These are phyloP conservation scores for Rossbeevera mucosa DNA, from an alignment of 768 basidiomycete species.

Conservation along the genomic window DNA sequence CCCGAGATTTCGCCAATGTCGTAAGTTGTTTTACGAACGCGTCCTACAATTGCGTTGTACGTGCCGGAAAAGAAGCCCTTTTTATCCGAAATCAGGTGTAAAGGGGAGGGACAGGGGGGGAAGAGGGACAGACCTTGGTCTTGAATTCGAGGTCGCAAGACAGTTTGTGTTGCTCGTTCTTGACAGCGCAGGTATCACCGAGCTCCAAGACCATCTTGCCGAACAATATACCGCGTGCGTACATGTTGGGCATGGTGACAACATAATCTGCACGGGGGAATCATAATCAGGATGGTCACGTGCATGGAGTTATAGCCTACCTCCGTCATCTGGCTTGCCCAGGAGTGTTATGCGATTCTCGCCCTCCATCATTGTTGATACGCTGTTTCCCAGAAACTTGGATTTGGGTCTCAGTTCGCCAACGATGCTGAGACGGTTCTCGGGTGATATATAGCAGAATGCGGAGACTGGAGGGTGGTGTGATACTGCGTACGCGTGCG, in stretches of 20 bases:
- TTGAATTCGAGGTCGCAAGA: constrained; percentile 92
- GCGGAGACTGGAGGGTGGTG: constrained; percentile 93
- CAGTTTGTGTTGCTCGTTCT: constrained; percentile 73
- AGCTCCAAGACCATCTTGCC: constrained; percentile 96
- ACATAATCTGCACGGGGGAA: constrained; percentile 57
- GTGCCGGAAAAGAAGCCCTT: constrained; percentile 97
- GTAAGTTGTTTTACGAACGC: constrained; percentile 56
- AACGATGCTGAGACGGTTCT: constrained; percentile 78
- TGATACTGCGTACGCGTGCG: constrained; percentile 55
- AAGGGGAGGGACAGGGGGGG: background rate
- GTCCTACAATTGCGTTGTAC: constrained; percentile 86
- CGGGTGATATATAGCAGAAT: constrained; percentile 94
- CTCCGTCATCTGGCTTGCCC: constrained; percentile 80
- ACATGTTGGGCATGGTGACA: constrained; percentile 98
- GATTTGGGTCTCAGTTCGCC: constrained; percentile 96
- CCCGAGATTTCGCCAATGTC: constrained; percentile 87
- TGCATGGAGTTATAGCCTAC: constrained; percentile 38
- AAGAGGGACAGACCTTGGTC: constrained; percentile 64
- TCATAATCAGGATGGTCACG: constrained; percentile 5
- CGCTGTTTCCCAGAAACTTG: constrained; percentile 94
- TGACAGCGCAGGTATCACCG: constrained; percentile 82
- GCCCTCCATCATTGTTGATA: constrained; percentile 94
- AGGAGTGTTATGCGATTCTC: constrained; percentile 85
- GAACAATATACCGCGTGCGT: constrained; percentile 81
- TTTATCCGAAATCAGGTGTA: background rate